These are phyloP conservation scores for Fraxinus xanthoxyloides DNA, from an alignment of 305 asterid genomes.

Conservation along the genomic window DNA sequence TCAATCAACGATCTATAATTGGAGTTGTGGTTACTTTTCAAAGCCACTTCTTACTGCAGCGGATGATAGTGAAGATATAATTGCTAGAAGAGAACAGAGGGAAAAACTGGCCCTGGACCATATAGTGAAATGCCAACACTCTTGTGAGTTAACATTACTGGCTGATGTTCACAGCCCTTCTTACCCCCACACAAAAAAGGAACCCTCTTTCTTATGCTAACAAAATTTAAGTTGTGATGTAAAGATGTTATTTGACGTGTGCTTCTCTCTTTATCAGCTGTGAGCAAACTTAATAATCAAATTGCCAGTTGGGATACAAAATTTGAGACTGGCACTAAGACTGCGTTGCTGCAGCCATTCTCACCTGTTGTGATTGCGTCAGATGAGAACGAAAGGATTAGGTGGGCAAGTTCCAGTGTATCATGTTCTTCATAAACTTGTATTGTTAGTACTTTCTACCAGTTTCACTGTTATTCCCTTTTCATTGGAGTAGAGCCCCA, in stretches of 20 bases:
- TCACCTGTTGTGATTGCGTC: constrained; percentile 93
- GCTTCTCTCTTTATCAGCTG: constrained; percentile 54
- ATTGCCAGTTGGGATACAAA: constrained; percentile 99
- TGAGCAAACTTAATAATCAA: constrained; percentile 79
- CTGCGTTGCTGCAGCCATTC: constrained; percentile 88
- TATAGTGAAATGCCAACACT: constrained; percentile 86
- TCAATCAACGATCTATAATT: constrained; percentile 84
- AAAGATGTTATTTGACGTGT: not conserved
- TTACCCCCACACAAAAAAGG: not conserved
- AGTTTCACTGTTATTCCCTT: constrained; percentile 2
- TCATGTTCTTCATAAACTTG: constrained; percentile 10
- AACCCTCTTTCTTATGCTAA: not conserved
- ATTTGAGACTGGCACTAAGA: constrained; percentile 83
- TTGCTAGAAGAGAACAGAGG: constrained; percentile 80
- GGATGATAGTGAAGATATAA: constrained; percentile 85
- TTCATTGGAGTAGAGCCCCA: constrained; percentile 13
- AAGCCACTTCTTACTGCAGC: constrained; percentile 88
- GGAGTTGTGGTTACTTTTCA: constrained; percentile 99
- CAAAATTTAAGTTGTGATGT: not conserved
- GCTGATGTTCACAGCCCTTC: not conserved
- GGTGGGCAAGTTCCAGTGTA: constrained; percentile 41
- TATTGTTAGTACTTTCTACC: not conserved
- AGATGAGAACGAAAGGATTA: constrained; percentile 87
- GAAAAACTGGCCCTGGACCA: constrained; percentile 80
- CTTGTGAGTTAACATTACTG: constrained; percentile 51